Evolutionary conservation across 805 yeast species (phyloP).

Genomic region (Zygosaccharomyces lentus): DNA sequence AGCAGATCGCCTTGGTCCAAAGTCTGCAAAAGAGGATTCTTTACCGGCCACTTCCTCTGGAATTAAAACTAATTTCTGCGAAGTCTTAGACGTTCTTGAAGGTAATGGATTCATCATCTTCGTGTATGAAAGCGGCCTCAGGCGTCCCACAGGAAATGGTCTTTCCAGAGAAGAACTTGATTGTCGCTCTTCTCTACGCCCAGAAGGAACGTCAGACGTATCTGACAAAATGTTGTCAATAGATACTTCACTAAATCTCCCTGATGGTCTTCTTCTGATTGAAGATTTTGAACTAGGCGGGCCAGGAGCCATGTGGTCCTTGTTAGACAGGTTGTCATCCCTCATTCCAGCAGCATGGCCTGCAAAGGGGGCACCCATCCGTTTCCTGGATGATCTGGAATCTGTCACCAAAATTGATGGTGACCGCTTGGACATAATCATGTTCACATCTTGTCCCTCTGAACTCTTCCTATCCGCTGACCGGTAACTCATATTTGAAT

Average conservation of each 20-base stretch:
- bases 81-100: slow-evolving; percentile 78
- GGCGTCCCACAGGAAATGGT: slow-evolving; percentile 11
- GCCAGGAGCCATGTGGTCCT: slow-evolving; percentile 5
- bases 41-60: slow-evolving; percentile 47
- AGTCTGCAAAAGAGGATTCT: slow-evolving; percentile 7
- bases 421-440: slow-evolving; percentile 58
- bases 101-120: slow-evolving; percentile 32
- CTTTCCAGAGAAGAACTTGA: slow-evolving; percentile 36
- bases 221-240: slow-evolving; percentile 74
- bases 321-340: slow-evolving; percentile 10
- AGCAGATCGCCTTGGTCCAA: slow-evolving; percentile 10
- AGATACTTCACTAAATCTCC: slow-evolving; percentile 69
- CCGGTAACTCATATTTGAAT: slow-evolving; percentile 10
- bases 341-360: slow-evolving; percentile 44
- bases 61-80: slow-evolving; percentile 80
- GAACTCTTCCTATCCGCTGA: slow-evolving; percentile 1
- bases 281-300: slow-evolving; percentile 4
- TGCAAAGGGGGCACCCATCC: slow-evolving; percentile 69
- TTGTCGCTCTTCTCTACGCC: slow-evolving; percentile 42
- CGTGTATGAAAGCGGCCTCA: slow-evolving; percentile 16
- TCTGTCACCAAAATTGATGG: slow-evolving; percentile 94
- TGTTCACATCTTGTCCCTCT: not conserved
- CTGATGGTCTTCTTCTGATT: slow-evolving; percentile 13
- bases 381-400: slow-evolving; percentile 56
- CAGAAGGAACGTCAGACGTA: slow-evolving; percentile 85